A percentile compares a stretch with the other conserved stretches of the same genome.
These are phyloP conservation scores for Hydrangea macrophylla DNA, from an alignment of 148 eudicot species.

Conservation along the genomic window DNA sequence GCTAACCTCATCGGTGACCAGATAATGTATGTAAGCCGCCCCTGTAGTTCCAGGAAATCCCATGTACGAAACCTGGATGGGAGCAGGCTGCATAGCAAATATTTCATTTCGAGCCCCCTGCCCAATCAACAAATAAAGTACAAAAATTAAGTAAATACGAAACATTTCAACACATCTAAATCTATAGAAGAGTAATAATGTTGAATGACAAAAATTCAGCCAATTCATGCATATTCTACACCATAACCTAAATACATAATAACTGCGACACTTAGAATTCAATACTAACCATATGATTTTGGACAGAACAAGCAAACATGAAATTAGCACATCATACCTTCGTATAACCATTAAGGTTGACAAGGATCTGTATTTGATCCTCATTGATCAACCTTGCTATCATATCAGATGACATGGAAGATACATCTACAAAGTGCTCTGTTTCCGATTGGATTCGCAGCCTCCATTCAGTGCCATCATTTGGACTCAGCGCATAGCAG, in stretches of 20 bases:
- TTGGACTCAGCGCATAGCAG: constrained; percentile 93
- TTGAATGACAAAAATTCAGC: not conserved
- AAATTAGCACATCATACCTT: constrained; percentile 45
- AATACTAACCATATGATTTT: not conserved
- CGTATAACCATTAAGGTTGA: constrained; percentile 95
- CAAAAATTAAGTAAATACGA: not conserved
- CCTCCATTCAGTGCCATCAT: constrained; percentile 96
- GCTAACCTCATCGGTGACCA: constrained; percentile 92
- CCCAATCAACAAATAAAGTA: constrained; percentile 7
- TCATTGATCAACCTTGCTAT: constrained; percentile 86
- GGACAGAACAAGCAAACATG: not conserved
- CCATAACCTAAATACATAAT: not conserved
- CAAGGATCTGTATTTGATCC: constrained; percentile 77
- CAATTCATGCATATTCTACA: not conserved
- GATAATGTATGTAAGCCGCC: constrained; percentile 82
- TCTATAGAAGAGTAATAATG: not conserved
- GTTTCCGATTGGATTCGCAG: constrained; percentile 83
- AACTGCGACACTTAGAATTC: not conserved
- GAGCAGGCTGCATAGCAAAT: constrained; percentile 99
- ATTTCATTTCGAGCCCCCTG: constrained; percentile 99
- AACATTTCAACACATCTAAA: not conserved
- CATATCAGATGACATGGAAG: constrained; percentile 81
- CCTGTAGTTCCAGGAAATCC: constrained; percentile 99
- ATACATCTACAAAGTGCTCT: constrained; percentile 85
- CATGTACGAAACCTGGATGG: constrained; percentile 96